A percentile compares a stretch with the other conserved stretches of the same genome.
Conservation (phyloP, 2,329 filamentous ascomycete species). For the Kalmusia sp. region DNA sequence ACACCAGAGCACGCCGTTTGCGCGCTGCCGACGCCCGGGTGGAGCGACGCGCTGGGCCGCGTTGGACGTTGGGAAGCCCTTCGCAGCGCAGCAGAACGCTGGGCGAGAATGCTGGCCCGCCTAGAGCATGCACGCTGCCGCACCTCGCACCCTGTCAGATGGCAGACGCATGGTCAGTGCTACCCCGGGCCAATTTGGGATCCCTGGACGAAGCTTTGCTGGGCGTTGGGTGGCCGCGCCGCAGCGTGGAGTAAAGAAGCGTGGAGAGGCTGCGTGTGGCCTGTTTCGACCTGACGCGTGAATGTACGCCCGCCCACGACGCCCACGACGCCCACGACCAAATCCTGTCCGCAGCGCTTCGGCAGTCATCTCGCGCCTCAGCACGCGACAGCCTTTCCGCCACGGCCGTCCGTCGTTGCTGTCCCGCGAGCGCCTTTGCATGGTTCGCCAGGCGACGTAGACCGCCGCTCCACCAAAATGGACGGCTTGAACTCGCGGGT, state of each 20-base stretch:
- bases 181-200: conserved; percentile 21
- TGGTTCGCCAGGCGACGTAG: too few relatives aligned
- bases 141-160: conserved; percentile 12
- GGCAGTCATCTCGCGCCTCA: not conserved
- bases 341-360: not conserved
- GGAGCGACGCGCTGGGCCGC: not conserved
- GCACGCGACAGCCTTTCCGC: not conserved
- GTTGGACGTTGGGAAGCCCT: conserved; percentile 1
- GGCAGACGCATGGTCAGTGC: conserved; percentile 32
- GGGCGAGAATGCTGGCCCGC: conserved; percentile 22
- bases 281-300: not conserved
- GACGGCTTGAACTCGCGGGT: conserved; percentile 2
- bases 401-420: not conserved
- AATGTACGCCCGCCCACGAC: not conserved
- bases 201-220: conserved; percentile 14
- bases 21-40: not conserved
- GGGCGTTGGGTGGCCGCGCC: not conserved
- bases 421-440: not conserved
- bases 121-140: conserved; percentile 26
- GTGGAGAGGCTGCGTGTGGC: conserved; percentile 2
- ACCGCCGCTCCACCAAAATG: conserved; percentile 6
- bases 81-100: conserved; percentile 7
- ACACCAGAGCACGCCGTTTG: too few relatives aligned
- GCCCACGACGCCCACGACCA: not conserved
- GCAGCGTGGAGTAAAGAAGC: conserved; percentile 8